Evolutionary conservation across 1,284 basidiomycete species (phyloP), one percentile per base, ranked within the genome.

Genomic region (Moesziomyces globuligerus): DNA sequence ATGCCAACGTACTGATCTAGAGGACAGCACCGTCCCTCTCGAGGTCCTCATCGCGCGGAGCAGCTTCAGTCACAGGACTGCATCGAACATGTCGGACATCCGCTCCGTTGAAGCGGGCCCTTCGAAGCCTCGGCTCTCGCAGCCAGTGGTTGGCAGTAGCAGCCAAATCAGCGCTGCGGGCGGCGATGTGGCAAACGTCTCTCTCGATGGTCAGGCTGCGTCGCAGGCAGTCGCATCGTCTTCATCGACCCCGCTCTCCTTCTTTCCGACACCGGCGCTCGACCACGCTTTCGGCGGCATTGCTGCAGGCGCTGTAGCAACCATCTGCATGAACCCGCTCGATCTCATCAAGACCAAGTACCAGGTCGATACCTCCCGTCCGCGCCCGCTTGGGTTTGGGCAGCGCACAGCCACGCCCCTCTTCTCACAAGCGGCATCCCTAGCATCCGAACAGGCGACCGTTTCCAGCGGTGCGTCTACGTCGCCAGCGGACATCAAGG

Each of bases 271-370:
- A 0, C 74, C 76, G 0, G 80, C 80, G 6, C 59, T 80, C 88
- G 94, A 98, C 83, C 94, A 98, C 89, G 94, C 95, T 20, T 88
- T 90, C 51, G 92, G 93, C 41, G 95, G 96, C 53, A 88, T 98
- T 57, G 91, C 92, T 41, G 95, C 95, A 29, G 96, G 95, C 42
- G 89, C 93, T 53, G 90, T 91, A 69, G 92, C 94, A 24, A 94
- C 94, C 45, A 86, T 98, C 36, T 94, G 92, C 83, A 96, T 98
- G 93, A 94, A 98, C 83, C 96, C 96, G 5, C 87, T 99, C 38
- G 96, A 99, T 84, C 88, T 98, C 6, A 87, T 98, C 84, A 98
- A 98, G 85, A 88, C 97, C 80, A 91, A 94, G 79, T 90, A 95
- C 62, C 95, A 98, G 84, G 92, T 87, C 38, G 76, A 72, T 43